These are phyloP conservation scores for Fusarium oligoseptatum DNA, from an alignment of 2,329 filamentous ascomycete species.

Conservation along the genomic window DNA sequence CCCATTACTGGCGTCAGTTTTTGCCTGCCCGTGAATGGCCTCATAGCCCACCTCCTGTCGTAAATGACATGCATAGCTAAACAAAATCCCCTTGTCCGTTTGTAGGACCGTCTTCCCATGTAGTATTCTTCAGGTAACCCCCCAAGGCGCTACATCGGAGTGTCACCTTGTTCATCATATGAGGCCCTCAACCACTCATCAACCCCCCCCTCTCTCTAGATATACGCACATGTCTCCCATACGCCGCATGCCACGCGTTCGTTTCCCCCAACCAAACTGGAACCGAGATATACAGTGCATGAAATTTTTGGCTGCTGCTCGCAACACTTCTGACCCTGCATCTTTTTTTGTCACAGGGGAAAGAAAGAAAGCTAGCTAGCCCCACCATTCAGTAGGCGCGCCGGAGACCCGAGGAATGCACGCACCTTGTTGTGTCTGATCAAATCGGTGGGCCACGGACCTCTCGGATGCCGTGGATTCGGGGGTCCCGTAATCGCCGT, in stretches of 20 bases:
- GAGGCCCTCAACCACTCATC: slow-evolving; percentile 9
- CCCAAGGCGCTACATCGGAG: slow-evolving; percentile 1
- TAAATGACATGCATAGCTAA: background rate
- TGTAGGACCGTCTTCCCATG: background rate
- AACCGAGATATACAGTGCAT: slow-evolving; percentile 31
- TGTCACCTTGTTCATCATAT: slow-evolving; percentile 8
- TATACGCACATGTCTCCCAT: slow-evolving; percentile 7
- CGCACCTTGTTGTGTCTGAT: background rate
- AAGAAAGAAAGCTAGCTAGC: background rate
- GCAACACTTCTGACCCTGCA: slow-evolving; percentile 4
- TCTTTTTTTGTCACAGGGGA: background rate
- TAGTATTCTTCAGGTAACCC: slow-evolving; percentile 32
- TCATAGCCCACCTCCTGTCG: slow-evolving; percentile 12
- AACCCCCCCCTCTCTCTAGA: slow-evolving; percentile 2
- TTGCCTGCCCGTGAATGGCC: slow-evolving; percentile 7
- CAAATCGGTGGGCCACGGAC: background rate
- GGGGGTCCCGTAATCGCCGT: slow-evolving; percentile 26
- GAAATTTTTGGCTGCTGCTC: background rate
- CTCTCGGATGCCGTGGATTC: slow-evolving; percentile 8
- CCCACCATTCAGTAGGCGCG: background rate
- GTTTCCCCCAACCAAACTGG: slow-evolving; percentile 3
- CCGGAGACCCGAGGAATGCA: slow-evolving; percentile 4
- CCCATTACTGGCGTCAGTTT: background rate
- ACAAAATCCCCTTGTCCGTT: background rate
- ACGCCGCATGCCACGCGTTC: slow-evolving; percentile 39